Conservation (phyloP, 2,329 filamentous ascomycete genomes). For the Arachnopeziza araneosa region DNA sequence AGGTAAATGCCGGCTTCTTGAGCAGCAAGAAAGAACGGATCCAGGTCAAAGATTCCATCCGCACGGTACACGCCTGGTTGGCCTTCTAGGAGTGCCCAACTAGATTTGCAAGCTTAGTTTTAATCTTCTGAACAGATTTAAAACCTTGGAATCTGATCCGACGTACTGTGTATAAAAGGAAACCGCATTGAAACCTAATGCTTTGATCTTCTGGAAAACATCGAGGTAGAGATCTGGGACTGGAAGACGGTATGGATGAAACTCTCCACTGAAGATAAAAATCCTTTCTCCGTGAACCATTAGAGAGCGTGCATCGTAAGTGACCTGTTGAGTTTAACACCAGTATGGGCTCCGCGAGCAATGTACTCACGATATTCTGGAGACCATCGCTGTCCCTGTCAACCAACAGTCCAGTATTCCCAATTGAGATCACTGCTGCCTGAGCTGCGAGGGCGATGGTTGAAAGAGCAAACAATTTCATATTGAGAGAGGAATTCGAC, state of each 20-base stretch:
- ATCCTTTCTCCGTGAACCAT: slow-evolving; percentile 57
- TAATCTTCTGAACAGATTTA: too few relatives aligned
- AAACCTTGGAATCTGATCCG: not conserved
- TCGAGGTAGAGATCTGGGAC: slow-evolving; percentile 62
- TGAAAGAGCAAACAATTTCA: slow-evolving; percentile 14
- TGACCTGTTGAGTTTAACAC: slow-evolving; percentile 35
- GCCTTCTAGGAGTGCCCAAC: slow-evolving; percentile 75
- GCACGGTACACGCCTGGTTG: slow-evolving; percentile 63
- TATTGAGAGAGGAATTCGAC: not conserved
- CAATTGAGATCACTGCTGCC: slow-evolving; percentile 42
- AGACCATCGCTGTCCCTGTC: slow-evolving; percentile 45
- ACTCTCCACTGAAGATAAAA: slow-evolving; percentile 58
- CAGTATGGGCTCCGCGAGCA: not conserved
- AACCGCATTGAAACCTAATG: slow-evolving; percentile 72
- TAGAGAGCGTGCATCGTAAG: slow-evolving; percentile 59
- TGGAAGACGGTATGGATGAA: slow-evolving; percentile 57
- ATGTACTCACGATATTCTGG: slow-evolving; percentile 47
- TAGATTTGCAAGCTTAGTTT: slow-evolving; percentile 32
- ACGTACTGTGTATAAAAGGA: slow-evolving; percentile 55
- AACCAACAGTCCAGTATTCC: slow-evolving; percentile 42
- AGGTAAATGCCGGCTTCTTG: slow-evolving; percentile 69
- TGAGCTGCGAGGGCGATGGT: slow-evolving; percentile 38
- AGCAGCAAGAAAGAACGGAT: slow-evolving; percentile 74
- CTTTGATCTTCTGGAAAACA: slow-evolving; percentile 77
- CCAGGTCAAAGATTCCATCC: slow-evolving; percentile 65